Evolutionary conservation across 2,329 filamentous ascomycete genomes (phyloP), one percentile per base, ranked within the genome.

Genomic region (Nemania serpens): DNA sequence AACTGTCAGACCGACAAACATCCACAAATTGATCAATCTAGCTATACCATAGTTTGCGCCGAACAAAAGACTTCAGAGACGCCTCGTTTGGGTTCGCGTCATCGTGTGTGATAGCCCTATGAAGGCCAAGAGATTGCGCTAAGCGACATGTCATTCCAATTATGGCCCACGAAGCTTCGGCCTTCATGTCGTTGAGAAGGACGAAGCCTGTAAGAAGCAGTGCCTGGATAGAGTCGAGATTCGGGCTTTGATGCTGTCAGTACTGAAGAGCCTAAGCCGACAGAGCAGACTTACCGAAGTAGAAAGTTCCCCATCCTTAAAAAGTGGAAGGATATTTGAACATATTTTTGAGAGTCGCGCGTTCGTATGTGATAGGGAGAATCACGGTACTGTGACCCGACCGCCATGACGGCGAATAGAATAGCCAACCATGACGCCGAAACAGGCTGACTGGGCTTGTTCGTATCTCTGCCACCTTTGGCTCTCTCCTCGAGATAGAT

Each of bases 131-230:
- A 0, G 86, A 88, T 69, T 88, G 85, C 0, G 86, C 86, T n/a
- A 89, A 78, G 25, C 86, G 81, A 62, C 85, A 88, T 0, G 86
- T 88, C 46, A 88, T 79, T 0, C 86, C 86, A 52, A 87, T 80
- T 55, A 89, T 72, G 0, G 86, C 86, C 86, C 86, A 89, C 0
- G 86, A 88, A 0, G 85, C 86, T 68, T 89, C 86, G 1, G 86
- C 86, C 69, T 88, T 88, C 86, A 89, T 89, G 61, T 89, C 86
- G 66, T 89, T 89, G 25, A 88, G 76, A 2, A 89, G 76, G 2
- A 87, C 85, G 63, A 88, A 88, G 33, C 84, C 82, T 3, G 84
- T 85, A 45, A 89, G 79, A 1, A 89, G 76, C 42, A 89, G 75
- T 1, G 86, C 86, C 70, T 89, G 86, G 25, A 89, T 85, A 4